A percentile compares a stretch with the other conserved stretches of the same genome.
Conservation (phyloP, 805 yeast genomes). For the Yarrowia sp. region DNA sequence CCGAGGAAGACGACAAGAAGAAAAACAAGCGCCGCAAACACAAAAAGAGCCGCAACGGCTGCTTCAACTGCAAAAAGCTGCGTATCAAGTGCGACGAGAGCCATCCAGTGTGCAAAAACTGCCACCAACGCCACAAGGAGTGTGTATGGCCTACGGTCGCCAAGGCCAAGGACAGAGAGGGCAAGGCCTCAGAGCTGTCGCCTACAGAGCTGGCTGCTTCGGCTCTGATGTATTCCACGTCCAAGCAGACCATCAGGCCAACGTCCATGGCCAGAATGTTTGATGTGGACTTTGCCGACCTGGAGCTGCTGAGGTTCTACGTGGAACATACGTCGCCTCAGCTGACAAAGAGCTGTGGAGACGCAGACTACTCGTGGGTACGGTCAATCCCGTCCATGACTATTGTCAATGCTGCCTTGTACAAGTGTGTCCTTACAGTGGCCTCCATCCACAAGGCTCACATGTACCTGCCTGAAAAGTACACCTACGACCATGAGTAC, state of each 20-base stretch:
- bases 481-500: conserved; percentile 22
- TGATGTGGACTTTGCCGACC: conserved; percentile 26
- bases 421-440: conserved; percentile 19
- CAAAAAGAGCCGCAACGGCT: conserved; percentile 34
- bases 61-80: conserved; percentile 33
- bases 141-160: conserved; percentile 29
- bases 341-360: conserved; percentile 11
- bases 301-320: conserved; percentile 20
- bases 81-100: conserved; percentile 35
- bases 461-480: conserved; percentile 23
- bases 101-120: conserved; percentile 32
- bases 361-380: conserved; percentile 25
- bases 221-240: conserved; percentile 15
- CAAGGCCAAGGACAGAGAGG: conserved; percentile 4
- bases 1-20: conserved; percentile 19
- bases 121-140: conserved; percentile 30
- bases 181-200: conserved; percentile 1
- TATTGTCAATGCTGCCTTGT: conserved; percentile 13
- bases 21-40: conserved; percentile 32
- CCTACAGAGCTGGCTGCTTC: conserved; percentile 19
- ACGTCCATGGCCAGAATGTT: conserved; percentile 24
- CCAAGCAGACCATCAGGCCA: conserved; percentile 6
- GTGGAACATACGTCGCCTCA: conserved; percentile 21
- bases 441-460: conserved; percentile 25
- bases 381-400: conserved; percentile 27